phyloP scores from a whole-genome alignment of 345 rosid genomes.

The Citrus medica region DNA sequence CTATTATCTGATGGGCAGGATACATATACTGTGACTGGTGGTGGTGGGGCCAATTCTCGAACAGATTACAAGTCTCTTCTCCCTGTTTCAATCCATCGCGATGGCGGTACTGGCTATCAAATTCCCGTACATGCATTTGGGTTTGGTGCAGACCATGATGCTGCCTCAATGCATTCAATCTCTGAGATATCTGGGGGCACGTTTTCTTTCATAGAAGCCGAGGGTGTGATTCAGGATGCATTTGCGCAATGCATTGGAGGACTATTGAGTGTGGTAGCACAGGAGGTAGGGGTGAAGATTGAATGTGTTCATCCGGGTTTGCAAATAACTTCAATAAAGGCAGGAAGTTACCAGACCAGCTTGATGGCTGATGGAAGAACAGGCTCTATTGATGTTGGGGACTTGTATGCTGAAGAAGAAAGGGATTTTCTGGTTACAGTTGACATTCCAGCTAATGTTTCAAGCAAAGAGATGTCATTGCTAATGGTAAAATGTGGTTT shows the following conservation, averaged over 20 bases:
- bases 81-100: constrained; percentile 37
- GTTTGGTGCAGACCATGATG: constrained; percentile 91
- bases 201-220: constrained; percentile 96
- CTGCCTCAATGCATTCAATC: constrained; percentile 86
- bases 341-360: constrained; percentile 70
- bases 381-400: constrained; percentile 72
- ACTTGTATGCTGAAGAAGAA: constrained; percentile 96
- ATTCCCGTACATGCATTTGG: constrained; percentile 96
- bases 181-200: constrained; percentile 89
- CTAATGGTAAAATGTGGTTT: constrained; percentile 64
- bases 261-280: constrained; percentile 84
- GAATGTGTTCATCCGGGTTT: constrained; percentile 52
- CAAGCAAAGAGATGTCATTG: constrained; percentile 47
- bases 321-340: constrained; percentile 59
- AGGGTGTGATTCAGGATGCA: constrained; percentile 89
- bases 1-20: constrained; percentile 96
- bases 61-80: constrained; percentile 60
- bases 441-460: constrained; percentile 54
- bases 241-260: constrained; percentile 99
- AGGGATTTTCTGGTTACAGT: constrained; percentile 81
- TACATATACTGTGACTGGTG: constrained; percentile 65
- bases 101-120: constrained; percentile 39
- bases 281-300: constrained; percentile 57
- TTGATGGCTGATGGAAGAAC: constrained; percentile 34
- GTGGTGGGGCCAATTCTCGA: constrained; percentile 27